Evolutionary conservation across 2,329 filamentous ascomycete genomes (phyloP), one percentile per base, ranked within the genome.

Genomic region (Hirsutella minnesotensis): DNA sequence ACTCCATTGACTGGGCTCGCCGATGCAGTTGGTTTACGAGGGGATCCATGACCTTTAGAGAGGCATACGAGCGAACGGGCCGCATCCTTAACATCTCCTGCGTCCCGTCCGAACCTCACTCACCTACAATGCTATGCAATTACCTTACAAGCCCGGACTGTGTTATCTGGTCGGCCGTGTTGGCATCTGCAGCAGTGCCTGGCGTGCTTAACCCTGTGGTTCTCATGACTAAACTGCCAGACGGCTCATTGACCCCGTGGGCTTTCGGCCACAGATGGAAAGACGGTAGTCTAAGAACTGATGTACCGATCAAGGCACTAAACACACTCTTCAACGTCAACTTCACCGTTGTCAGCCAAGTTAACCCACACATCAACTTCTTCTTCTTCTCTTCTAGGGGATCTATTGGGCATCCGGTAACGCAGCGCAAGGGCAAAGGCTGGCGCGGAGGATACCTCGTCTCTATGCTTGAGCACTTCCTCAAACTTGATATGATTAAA

Each of bases 211-310:
- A 96, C 56, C 92, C 92, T 0, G 86, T 94, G 2, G 90, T 98
- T 1, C 77, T 98, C 9, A 86, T 86, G 69, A 89, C 95, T 70
- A 95, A 94, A 66, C 84, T 75, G 42, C 71, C 73, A 16, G 77
- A 88, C 46, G 89, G 88, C 1, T 79, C 71, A 3, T 70, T 98
- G 4, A 78, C 79, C 1, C 92, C 92, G 0, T 98, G 95, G 62
- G 94, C 86, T 0, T 98, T 98, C 57, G 92, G 92, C 0, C 88
- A 96, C 69, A 96, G 96, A 65, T 98, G 92, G 92, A 98, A 96
- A 63, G 92, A 98, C 59, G 92, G 92, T 42, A 92, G 84, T 51
- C 67, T 98, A 43, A 77, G 92, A 31, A 98, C 92, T 1, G 92
- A 98, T 56, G 95, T 98, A 22, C 92, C 92, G 0, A 78, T 98